Evolutionary conservation across 306 rosid genomes (phyloP).

Genomic region (Prunus armeniaca): DNA sequence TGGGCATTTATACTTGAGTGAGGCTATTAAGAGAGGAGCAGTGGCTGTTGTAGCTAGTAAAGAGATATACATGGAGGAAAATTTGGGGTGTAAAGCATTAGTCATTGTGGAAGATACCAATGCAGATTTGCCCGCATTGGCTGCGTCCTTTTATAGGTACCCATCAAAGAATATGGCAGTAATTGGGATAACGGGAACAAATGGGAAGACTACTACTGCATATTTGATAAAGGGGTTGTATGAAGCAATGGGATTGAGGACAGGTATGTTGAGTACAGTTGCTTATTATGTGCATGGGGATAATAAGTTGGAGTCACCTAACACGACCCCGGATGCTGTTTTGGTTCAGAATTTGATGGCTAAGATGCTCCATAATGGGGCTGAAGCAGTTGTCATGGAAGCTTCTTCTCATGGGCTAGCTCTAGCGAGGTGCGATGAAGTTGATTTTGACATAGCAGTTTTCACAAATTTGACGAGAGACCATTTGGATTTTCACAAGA

Average conservation of each 20-base stretch:
- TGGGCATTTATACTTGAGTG: conserved; percentile 67
- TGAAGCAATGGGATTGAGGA: conserved; percentile 85
- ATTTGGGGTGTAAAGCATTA: conserved; percentile 84
- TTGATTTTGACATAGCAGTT: conserved; percentile 87
- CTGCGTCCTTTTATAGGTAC: conserved; percentile 73
- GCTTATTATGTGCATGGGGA: conserved; percentile 81
- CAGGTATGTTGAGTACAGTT: conserved; percentile 80
- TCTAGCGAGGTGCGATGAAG: conserved; percentile 65
- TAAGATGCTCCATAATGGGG: conserved; percentile 89
- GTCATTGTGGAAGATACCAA: conserved; percentile 90
- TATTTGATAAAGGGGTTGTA: conserved; percentile 84
- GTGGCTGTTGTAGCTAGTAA: conserved; percentile 90
- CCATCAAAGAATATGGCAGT: conserved; percentile 87
- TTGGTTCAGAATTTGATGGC: conserved; percentile 86
- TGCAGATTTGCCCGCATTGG: conserved; percentile 64
- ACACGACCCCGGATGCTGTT: conserved; percentile 61
- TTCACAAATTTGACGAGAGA: conserved; percentile 71
- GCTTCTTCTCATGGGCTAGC: conserved; percentile 58
- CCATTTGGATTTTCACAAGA: conserved; percentile 46
- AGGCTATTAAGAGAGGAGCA: conserved; percentile 95
- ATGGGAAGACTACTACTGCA: conserved; percentile 76
- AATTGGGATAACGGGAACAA: conserved; percentile 74
- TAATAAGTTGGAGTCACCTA: conserved; percentile 64
- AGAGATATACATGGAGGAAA: conserved; percentile 87
- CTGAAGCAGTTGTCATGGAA: conserved; percentile 85